Percentiles rank a stretch among this genome's conserved stretches.
Conservation (phyloP, 495 filamentous ascomycete genomes). For the Penicillium atrosanguineum region DNA sequence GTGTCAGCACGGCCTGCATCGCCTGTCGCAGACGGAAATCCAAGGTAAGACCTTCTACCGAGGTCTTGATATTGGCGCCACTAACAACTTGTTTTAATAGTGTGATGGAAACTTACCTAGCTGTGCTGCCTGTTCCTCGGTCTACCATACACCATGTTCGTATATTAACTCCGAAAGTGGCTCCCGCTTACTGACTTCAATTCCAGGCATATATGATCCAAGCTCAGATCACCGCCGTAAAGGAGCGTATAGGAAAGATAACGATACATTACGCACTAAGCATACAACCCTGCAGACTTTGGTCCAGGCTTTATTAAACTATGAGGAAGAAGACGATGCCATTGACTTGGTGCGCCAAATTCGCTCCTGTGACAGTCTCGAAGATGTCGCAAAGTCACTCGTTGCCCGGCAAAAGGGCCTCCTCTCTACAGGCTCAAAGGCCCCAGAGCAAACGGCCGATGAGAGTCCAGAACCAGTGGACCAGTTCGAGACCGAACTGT, state of each 20-base stretch:
- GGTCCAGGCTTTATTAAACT: conserved; percentile 88
- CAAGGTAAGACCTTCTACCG: conserved; percentile 51
- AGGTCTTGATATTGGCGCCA: background rate
- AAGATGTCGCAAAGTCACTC: conserved; percentile 82
- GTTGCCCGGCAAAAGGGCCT: conserved; percentile 52
- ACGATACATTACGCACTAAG: conserved; percentile 81
- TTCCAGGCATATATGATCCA: conserved; percentile 78
- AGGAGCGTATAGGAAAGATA: conserved; percentile 93
- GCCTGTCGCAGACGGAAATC: conserved; percentile 88
- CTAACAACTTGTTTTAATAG: conserved; percentile 34
- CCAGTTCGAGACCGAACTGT: conserved; percentile 81
- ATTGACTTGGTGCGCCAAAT: conserved; percentile 80
- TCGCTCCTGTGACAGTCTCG: conserved; percentile 86
- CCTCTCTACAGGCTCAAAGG: conserved; percentile 13
- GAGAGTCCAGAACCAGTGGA: conserved; percentile 33
- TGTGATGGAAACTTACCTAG: conserved; percentile 92
- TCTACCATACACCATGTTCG: conserved; percentile 77
- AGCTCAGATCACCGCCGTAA: conserved; percentile 95
- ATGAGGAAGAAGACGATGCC: conserved; percentile 74
- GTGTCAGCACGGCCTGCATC: conserved; percentile 91
- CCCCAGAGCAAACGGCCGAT: conserved; percentile 26
- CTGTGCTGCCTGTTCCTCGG: conserved; percentile 91
- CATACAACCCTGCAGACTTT: conserved; percentile 89
- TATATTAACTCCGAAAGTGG: background rate
- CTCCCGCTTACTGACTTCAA: background rate